Base-by-base conservation (phyloP, 371 early-diverging fungal species). In the Rhizopus delemar region DNA sequence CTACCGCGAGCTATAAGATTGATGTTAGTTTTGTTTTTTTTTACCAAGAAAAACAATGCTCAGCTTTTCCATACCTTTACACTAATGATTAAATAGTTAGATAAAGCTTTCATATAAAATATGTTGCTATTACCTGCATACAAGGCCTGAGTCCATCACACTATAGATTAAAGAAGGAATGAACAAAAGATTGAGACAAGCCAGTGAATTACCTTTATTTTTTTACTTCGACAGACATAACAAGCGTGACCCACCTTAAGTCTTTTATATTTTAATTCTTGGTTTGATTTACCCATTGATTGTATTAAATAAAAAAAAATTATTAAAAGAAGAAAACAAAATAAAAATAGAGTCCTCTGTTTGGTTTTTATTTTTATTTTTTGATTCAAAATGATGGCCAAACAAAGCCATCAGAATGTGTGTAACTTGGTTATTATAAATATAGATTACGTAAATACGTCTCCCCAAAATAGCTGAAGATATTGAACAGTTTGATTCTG, bases 191-290 rank as follows among this genome's bases (percentile, higher is more conserved):
- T 8, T 4, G 39, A 9, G 39, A 33, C 12, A 29, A 29, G 48
- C 8, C 13, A 36, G 9, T 41, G 16, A 31, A 28, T 39, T 50
- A 70, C 70, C 58, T 70, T 70, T 32, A 70, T 70, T 46, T 70
- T 70, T 45, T 70, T 70, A 48, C 60, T 67, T 34, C 70, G 57
- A 55, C 67, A 70, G 5, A 66, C 52, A 51, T 56, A 67, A 28
- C 70, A 70, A 16, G 70, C 70, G 52, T 67, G 67, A 8, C 67
- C 67, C 7, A 70, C 70, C 45, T 70, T 70, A 28, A 70, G 70
- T 28, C 70, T 38, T 41, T 66, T 59, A 29, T 69, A 66, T 59
- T 62, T 69, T 9, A 66, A 48, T 51, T 66, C 67, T 62, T 62
- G 62, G 4, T 52, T 66, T 29, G 51, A 46, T 60, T 62, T 66